Evolutionary conservation across 352 stramenopile species (phyloP), one percentile per base, ranked within the genome.

Genomic region (Phytophthora cryptogea): DNA sequence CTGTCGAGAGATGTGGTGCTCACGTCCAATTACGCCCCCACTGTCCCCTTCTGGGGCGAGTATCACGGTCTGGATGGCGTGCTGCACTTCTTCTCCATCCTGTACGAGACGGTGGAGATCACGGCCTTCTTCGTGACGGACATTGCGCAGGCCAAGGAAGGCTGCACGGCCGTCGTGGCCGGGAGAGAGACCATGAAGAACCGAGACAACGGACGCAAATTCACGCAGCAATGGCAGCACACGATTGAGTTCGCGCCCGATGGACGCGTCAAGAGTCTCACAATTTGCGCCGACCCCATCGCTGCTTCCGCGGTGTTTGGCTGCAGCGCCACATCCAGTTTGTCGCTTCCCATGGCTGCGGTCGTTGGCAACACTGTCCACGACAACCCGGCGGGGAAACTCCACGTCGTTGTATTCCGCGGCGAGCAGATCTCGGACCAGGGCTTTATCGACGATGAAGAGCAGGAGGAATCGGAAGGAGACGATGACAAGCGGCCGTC

Each of bases 161-260:
- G 87, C 17, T 89, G 71, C 59, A 94, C 85, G 4, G 87, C 87
- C 0, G 85, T 96, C 5, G 85, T 96, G 0, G 83, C 85, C 11
- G 87, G 87, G 4, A 70, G 87, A 28, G 87, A 96, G 56, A 96
- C 87, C 14, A 94, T 96, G 85, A 92, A 92, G 60, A 96, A 94
- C 62, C 74, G 85, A 54, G 80, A 92, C 62, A 96, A 94, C 46
- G 80, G 81, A 28, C 83, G 87, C 56, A 94, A 91, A 59, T 96
- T 96, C 49, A 94, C 85, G 51, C 87, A 96, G 70, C 85, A 94
- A 46, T 96, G 87, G 87, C 83, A 94, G 52, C 87, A 96, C 70
- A 94, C 85, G 50, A 93, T 96, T 61, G 83, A 94, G 54, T 96
- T 96, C 50, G 83, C 85, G 3, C 83, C 85, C 5, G 84, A 94